phyloP scores from a whole-genome alignment of 345 rosid genomes.

The Populus simonii region DNA sequence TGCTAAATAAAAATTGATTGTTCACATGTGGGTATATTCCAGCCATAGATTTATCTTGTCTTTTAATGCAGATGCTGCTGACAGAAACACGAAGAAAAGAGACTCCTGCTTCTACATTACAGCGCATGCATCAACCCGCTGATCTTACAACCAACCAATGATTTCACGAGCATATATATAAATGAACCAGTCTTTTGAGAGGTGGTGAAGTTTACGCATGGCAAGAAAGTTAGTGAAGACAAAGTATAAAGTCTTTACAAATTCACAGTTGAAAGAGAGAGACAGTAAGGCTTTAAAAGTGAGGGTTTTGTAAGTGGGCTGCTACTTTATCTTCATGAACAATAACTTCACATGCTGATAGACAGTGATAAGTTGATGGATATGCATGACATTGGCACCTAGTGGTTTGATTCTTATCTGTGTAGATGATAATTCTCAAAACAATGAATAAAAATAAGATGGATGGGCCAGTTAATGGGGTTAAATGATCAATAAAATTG shows the following conservation, averaged over 20 bases:
- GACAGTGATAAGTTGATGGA: background rate
- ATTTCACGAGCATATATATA: constrained; percentile 3
- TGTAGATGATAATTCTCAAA: too few species aligned
- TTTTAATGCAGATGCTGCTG: too few species aligned
- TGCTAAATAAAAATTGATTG: background rate
- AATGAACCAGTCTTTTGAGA: background rate
- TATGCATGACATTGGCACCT: background rate
- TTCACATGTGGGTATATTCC: constrained; percentile 3
- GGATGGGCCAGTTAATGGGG: too few species aligned
- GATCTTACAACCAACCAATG: background rate
- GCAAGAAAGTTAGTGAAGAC: background rate
- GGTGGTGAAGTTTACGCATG: background rate
- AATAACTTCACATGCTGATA: background rate
- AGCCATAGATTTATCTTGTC: background rate
- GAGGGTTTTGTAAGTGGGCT: background rate
- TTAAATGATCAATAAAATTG: too few species aligned
- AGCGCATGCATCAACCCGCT: background rate
- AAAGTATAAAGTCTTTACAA: background rate
- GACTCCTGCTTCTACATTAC: background rate
- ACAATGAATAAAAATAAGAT: too few species aligned
- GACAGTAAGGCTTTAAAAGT: too few species aligned
- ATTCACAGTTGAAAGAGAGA: background rate
- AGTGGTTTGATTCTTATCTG: background rate
- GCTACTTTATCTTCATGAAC: background rate
- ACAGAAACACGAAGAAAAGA: background rate